phyloP scores from a whole-genome alignment of 768 basidiomycete genomes.

The Tephrocybe sp. region DNA sequence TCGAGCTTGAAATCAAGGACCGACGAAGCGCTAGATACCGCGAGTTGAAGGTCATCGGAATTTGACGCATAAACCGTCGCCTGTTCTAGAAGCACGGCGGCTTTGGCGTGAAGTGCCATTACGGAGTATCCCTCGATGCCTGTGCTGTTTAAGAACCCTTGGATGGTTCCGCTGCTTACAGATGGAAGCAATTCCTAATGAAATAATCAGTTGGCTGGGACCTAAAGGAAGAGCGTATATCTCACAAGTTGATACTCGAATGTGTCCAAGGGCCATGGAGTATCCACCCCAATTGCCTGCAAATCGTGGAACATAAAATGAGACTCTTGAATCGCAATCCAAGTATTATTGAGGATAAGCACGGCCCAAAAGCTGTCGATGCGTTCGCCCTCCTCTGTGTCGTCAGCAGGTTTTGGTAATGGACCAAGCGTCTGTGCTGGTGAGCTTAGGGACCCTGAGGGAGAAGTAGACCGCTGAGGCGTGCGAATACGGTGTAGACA shows the following conservation, averaged over 20 bases:
- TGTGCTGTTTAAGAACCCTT: conserved; percentile 24
- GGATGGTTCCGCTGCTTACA: conserved; percentile 22
- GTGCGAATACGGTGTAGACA: conserved; percentile 32
- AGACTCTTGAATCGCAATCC: conserved; percentile 40
- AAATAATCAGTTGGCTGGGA: background rate
- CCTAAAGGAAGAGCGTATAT: background rate
- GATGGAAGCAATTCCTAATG: conserved; percentile 12
- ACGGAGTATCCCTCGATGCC: conserved; percentile 23
- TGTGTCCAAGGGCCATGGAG: conserved; percentile 32
- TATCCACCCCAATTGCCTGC: conserved; percentile 27
- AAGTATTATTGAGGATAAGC: conserved; percentile 41
- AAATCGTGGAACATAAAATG: conserved; percentile 41
- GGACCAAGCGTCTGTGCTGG: conserved; percentile 25
- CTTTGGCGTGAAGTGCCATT: conserved; percentile 26
- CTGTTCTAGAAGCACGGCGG: conserved; percentile 33
- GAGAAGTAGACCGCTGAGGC: background rate
- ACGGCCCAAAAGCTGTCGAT: conserved; percentile 34
- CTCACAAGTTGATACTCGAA: conserved; percentile 15
- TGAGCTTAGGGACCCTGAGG: background rate
- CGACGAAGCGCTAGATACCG: conserved; percentile 1
- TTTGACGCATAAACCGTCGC: conserved; percentile 13
- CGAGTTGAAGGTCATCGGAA: conserved; percentile 5
- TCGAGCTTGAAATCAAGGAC: conserved; percentile 13
- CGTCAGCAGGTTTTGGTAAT: conserved; percentile 16
- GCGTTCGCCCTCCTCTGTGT: conserved; percentile 27